Evolutionary conservation across 768 basidiomycete genomes (phyloP).

Genomic region (Calocera cornea): DNA sequence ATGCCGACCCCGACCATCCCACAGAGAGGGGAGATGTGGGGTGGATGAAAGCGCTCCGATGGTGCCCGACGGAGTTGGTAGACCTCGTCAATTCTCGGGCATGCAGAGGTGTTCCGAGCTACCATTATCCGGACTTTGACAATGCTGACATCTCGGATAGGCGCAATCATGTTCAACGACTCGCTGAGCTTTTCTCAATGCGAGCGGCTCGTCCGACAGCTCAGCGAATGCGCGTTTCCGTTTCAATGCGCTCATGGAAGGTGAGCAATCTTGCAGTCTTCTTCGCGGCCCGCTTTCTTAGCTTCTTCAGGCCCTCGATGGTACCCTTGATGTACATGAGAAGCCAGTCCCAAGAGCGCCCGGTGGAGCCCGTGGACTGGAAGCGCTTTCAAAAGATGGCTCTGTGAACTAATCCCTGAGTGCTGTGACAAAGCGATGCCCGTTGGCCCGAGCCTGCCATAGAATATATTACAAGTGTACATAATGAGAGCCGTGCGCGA

Average conservation of each 20-base stretch:
- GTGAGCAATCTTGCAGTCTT: background rate
- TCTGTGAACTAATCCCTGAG: background rate
- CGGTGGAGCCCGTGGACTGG: background rate
- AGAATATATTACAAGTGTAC: too few species aligned
- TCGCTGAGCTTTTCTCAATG: constrained; percentile 54
- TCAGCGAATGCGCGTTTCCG: constrained; percentile 64
- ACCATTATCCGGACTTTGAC: constrained; percentile 4
- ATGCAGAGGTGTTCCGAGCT: constrained; percentile 57
- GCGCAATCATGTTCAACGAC: constrained; percentile 97
- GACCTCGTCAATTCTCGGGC: constrained; percentile 90
- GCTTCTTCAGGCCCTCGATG: constrained; percentile 36
- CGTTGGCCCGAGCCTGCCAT: background rate
- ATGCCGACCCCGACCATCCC: background rate
- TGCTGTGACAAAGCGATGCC: background rate
- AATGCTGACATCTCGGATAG: constrained; percentile 29
- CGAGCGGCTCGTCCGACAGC: constrained; percentile 45
- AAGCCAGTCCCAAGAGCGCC: background rate
- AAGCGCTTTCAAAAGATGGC: background rate
- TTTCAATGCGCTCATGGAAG: constrained; percentile 92
- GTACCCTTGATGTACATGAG: constrained; percentile 31
- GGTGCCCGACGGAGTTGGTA: constrained; percentile 69
- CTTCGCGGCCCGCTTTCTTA: constrained; percentile 33
- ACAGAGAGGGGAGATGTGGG: background rate
- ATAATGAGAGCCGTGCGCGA: too few species aligned
- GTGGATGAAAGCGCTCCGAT: constrained; percentile 63